phyloP scores from a whole-genome alignment of 805 yeast species.

The Hemisphaericaspora nanyangensis region DNA sequence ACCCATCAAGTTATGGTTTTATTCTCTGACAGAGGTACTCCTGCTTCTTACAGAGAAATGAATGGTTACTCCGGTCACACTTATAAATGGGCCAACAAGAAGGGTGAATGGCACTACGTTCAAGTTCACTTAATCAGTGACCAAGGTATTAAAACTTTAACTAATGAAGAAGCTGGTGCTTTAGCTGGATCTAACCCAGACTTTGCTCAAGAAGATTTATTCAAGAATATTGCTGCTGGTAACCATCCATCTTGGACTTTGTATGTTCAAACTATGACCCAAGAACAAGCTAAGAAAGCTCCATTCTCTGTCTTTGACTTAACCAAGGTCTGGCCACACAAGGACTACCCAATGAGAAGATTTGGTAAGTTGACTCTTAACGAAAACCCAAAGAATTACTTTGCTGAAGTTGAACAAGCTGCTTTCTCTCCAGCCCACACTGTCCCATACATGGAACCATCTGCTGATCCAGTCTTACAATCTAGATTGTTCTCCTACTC shows the following conservation, averaged over 20 bases:
- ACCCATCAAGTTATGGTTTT: constrained; percentile 70
- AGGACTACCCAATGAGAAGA: constrained; percentile 78
- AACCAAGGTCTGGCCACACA: constrained; percentile 91
- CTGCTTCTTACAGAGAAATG: constrained; percentile 71
- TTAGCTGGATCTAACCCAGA: constrained; percentile 80
- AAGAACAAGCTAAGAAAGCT: constrained; percentile 67
- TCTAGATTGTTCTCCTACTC: constrained; percentile 72
- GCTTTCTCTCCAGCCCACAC: constrained; percentile 74
- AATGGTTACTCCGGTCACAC: constrained; percentile 84
- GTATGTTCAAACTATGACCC: constrained; percentile 83
- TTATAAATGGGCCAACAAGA: constrained; percentile 71
- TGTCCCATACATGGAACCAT: constrained; percentile 72
- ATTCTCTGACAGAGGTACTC: constrained; percentile 82
- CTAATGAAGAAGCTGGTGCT: constrained; percentile 63
- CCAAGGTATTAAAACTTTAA: constrained; percentile 53
- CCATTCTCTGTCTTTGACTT: constrained; percentile 85
- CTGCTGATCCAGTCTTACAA: constrained; percentile 76
- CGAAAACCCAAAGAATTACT: constrained; percentile 82
- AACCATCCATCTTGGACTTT: constrained; percentile 82
- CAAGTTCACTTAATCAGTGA: constrained; percentile 72
- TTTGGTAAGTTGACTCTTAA: constrained; percentile 77
- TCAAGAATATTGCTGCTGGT: constrained; percentile 72
- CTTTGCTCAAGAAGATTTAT: constrained; percentile 74
- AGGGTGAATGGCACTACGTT: constrained; percentile 75
- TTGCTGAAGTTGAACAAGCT: constrained; percentile 62